phyloP scores from a whole-genome alignment of 1,284 basidiomycete genomes.

The Naganishia liquefaciens region DNA sequence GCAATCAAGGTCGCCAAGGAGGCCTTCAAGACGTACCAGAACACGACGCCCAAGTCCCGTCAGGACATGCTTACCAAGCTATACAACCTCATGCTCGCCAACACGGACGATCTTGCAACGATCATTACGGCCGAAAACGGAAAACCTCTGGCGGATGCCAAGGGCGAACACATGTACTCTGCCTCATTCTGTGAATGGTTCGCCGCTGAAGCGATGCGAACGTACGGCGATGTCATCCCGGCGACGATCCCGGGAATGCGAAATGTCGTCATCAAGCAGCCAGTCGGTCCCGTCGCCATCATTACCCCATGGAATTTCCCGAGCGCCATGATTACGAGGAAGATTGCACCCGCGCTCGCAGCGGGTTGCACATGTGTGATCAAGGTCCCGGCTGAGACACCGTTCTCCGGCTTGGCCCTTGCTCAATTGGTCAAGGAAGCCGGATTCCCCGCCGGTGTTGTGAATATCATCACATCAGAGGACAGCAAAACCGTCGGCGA shows the following conservation, averaged over 20 bases:
- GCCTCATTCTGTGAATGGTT: slow-evolving; percentile 80
- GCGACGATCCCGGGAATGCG: slow-evolving; percentile 70
- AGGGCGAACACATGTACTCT: slow-evolving; percentile 77
- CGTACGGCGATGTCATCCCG: slow-evolving; percentile 75
- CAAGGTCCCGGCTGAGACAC: slow-evolving; percentile 94
- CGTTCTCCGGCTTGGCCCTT: slow-evolving; percentile 87
- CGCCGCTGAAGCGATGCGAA: slow-evolving; percentile 84
- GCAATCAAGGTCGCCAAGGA: slow-evolving; percentile 33
- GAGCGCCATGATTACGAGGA: slow-evolving; percentile 74
- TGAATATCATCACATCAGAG: slow-evolving; percentile 79
- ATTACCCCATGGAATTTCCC: slow-evolving; percentile 66
- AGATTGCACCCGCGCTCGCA: slow-evolving; percentile 65
- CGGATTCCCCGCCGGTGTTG: slow-evolving; percentile 89
- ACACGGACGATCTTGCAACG: slow-evolving; percentile 76
- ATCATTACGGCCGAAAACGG: slow-evolving; percentile 91
- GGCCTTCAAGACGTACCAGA: slow-evolving; percentile 33
- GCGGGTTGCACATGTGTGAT: slow-evolving; percentile 95
- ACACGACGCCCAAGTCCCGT: slow-evolving; percentile 50
- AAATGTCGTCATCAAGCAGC: slow-evolving; percentile 92
- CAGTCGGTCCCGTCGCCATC: slow-evolving; percentile 64
- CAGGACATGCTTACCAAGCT: slow-evolving; percentile 77
- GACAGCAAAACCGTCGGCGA: slow-evolving; percentile 40
- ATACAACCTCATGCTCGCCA: slow-evolving; percentile 69
- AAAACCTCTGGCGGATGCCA: slow-evolving; percentile 78
- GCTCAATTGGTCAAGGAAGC: slow-evolving; percentile 83